Evolutionary conservation across 768 basidiomycete species (phyloP), one percentile per base, ranked within the genome.

Genomic region (Clitopilus passeckerianus): DNA sequence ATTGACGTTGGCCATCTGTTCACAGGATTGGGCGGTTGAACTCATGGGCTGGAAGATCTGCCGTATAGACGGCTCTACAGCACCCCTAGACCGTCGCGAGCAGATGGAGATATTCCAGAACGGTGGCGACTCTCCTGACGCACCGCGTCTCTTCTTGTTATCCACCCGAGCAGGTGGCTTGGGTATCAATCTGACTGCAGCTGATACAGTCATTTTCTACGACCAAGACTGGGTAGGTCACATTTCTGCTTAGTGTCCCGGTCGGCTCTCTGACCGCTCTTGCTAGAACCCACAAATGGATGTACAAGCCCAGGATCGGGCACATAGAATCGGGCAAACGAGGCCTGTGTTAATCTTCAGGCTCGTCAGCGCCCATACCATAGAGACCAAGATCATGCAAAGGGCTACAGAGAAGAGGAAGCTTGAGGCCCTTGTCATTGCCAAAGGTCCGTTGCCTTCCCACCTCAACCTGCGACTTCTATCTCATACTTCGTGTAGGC

Each of bases 241-340:
- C 22, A 12, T 57, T 54, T 34, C 15, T 20, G 53, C 14, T 43
- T 10, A 2, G 46, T 10, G n/a, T 50, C n/a, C n/a, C n/a, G 18
- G 14, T n/a, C 33, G 10, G 14, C 10, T 58, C 61, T 37, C 63
- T n/a, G 33, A 16, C n/a, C 30, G 7, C 53, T 30, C 37, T 9
- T 24, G 16, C 50, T 24, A 93, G 91, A 93, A 93, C 66, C 95
- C 95, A 0, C 95, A 97, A 75, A 95, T 95, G 87, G 96, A 99
- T 64, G 78, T 91, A 1, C 96, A 99, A 74, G 96, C 96, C 0
- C 92, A 95, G 69, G 96, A 97, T 65, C 83, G 96, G 34, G 95
- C 95, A 0, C 96, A 99, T 72, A 86, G 97, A 10, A 98, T 99
- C 53, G 96, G 96, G 1, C 96, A 98, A 74, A 97, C 86, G 27